Evolutionary conservation across 768 basidiomycete genomes (phyloP).

Genomic region (Rhodotorula kratochvilovae): DNA sequence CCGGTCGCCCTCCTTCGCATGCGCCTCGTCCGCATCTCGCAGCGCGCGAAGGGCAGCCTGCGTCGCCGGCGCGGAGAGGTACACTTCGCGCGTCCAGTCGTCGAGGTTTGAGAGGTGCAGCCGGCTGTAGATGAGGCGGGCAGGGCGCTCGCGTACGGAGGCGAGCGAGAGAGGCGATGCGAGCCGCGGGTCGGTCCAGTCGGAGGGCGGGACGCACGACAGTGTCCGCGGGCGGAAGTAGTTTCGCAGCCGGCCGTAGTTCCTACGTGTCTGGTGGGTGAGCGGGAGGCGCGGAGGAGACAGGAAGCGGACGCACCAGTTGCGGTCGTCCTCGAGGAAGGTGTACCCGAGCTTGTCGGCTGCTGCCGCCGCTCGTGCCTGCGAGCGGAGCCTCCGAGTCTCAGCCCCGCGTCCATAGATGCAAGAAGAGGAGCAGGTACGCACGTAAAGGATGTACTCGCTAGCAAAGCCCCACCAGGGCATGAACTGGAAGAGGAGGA

Average conservation of each 20-base stretch:
- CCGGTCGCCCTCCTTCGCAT: neutral
- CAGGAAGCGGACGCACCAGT: constrained; percentile 7
- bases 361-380: constrained; percentile 16
- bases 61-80: neutral
- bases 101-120: constrained; percentile 22
- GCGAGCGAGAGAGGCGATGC: constrained; percentile 17
- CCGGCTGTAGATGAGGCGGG: constrained; percentile 17
- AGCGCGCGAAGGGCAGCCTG: neutral
- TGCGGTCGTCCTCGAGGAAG: constrained; percentile 23
- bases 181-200: constrained; percentile 25
- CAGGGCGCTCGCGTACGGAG: neutral
- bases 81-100: constrained; percentile 26
- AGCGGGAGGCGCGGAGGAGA: neutral
- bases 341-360: constrained; percentile 24
- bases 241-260: constrained; percentile 26
- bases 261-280: neutral
- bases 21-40: neutral
- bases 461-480: constrained; percentile 37
- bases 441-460: constrained; percentile 34
- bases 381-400: neutral
- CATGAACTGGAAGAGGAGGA: constrained; percentile 27
- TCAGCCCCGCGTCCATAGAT: neutral
- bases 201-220: constrained; percentile 19
- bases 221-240: constrained; percentile 18
- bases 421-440: neutral